These are phyloP conservation scores for Avena atlantica DNA, from an alignment of 176 grass and related monocot species.

Conservation along the genomic window DNA sequence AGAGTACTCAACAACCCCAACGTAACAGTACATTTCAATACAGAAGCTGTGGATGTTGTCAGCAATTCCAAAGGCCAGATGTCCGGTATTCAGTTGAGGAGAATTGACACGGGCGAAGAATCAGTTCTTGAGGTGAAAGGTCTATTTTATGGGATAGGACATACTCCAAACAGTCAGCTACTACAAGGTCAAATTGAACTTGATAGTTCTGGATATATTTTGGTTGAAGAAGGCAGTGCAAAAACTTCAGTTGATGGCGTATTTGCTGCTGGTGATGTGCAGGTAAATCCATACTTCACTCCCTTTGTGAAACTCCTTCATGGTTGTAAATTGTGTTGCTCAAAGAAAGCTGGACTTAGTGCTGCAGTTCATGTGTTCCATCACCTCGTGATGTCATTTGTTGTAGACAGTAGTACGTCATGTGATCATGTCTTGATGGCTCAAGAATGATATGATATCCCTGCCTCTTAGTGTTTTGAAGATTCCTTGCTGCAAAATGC, in stretches of 20 bases:
- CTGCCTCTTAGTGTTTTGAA: conserved; percentile 24
- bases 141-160: conserved; percentile 97
- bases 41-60: conserved; percentile 85
- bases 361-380: conserved; percentile 6
- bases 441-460: not conserved
- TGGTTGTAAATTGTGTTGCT: not conserved
- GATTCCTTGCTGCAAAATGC: not conserved
- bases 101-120: conserved; percentile 66
- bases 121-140: conserved; percentile 88
- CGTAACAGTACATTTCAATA: conserved; percentile 97
- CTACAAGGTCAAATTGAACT: conserved; percentile 93
- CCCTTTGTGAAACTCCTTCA: conserved; percentile 21
- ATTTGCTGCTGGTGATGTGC: conserved; percentile 99
- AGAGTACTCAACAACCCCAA: conserved; percentile 99
- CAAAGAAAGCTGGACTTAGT: conserved; percentile 20
- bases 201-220: conserved; percentile 82
- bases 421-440: not conserved
- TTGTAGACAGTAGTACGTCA: conserved; percentile 18
- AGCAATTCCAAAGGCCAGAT: conserved; percentile 90
- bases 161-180: conserved; percentile 92
- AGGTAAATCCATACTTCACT: conserved; percentile 58
- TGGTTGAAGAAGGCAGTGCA: conserved; percentile 77
- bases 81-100: conserved; percentile 84
- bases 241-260: conserved; percentile 93
- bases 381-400: conserved; percentile 1